Evolutionary conservation across 139 green algal genomes (phyloP).

Genomic region (Coelastrella sp.): DNA sequence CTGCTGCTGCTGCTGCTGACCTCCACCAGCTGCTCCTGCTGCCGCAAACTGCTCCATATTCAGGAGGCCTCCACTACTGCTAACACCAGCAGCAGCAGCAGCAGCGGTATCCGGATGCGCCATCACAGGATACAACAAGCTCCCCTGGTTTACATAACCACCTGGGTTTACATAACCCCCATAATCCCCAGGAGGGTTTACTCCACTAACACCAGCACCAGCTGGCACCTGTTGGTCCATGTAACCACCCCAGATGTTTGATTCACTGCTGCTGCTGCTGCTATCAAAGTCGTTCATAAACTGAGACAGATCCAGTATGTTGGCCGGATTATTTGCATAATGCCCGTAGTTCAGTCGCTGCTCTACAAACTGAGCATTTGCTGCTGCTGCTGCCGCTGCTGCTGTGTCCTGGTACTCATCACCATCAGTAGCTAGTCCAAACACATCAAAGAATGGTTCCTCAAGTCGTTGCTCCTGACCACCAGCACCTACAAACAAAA

Average conservation of each 20-base stretch:
- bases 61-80: no score
- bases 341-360: not conserved
- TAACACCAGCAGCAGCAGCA: slow-evolving; percentile 13
- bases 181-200: not conserved
- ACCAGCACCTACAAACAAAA: slow-evolving; percentile 12
- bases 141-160: not conserved
- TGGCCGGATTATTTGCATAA: not conserved
- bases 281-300: not conserved
- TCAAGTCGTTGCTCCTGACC: not conserved
- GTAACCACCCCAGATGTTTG: not conserved
- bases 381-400: slow-evolving; percentile 5
- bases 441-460: slow-evolving; percentile 23
- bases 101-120: not conserved
- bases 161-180: not conserved
- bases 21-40: no score
- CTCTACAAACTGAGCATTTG: not conserved
- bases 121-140: not conserved
- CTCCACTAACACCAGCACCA: not conserved
- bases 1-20: no score
- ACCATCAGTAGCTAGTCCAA: not conserved
- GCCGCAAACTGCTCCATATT: no score
- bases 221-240: slow-evolving; percentile 22
- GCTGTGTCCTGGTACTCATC: not conserved
- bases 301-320: not conserved
- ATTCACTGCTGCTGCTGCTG: no score